These are phyloP conservation scores for Cadophora luteo-olivacea DNA, from an alignment of 2,329 filamentous ascomycete species.

Conservation along the genomic window DNA sequence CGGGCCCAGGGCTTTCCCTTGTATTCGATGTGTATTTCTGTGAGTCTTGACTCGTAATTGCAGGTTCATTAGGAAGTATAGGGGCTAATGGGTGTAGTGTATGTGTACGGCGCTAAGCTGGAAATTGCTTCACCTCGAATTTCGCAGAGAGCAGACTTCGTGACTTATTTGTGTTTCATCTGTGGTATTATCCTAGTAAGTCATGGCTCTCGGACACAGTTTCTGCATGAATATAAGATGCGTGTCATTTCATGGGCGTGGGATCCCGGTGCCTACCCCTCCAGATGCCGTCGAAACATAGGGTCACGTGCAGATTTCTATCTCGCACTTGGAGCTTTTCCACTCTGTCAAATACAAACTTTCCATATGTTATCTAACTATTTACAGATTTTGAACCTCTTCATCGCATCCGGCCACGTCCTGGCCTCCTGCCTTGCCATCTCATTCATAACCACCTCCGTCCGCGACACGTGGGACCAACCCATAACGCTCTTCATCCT, in stretches of 20 bases:
- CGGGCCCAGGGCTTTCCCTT: slow-evolving; percentile 47
- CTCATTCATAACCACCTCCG: slow-evolving; percentile 80
- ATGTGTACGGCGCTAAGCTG: slow-evolving; percentile 65
- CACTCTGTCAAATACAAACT: too few relatives aligned
- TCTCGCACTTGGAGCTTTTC: too few relatives aligned
- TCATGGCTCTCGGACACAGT: slow-evolving; percentile 20
- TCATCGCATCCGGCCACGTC: slow-evolving; percentile 51
- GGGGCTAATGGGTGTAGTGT: slow-evolving; percentile 52
- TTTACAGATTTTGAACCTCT: slow-evolving; percentile 55
- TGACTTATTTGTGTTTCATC: slow-evolving; percentile 67
- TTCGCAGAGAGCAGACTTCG: slow-evolving; percentile 64
- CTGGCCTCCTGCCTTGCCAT: slow-evolving; percentile 71
- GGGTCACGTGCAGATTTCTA: slow-evolving; percentile 7
- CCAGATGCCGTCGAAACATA: too few relatives aligned
- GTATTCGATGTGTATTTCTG: slow-evolving; percentile 71
- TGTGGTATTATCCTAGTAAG: slow-evolving; percentile 66
- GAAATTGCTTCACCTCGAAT: slow-evolving; percentile 66
- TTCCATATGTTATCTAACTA: not conserved
- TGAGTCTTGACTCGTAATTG: slow-evolving; percentile 45
- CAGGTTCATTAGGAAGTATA: slow-evolving; percentile 12
- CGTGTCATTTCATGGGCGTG: too few relatives aligned
- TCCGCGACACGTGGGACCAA: slow-evolving; percentile 79
- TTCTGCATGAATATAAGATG: too few relatives aligned
- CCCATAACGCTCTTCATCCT: slow-evolving; percentile 81
- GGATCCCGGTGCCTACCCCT: too few relatives aligned